Conservation (phyloP, 1,284 basidiomycete genomes). For the Apiotrichum brassicae region DNA sequence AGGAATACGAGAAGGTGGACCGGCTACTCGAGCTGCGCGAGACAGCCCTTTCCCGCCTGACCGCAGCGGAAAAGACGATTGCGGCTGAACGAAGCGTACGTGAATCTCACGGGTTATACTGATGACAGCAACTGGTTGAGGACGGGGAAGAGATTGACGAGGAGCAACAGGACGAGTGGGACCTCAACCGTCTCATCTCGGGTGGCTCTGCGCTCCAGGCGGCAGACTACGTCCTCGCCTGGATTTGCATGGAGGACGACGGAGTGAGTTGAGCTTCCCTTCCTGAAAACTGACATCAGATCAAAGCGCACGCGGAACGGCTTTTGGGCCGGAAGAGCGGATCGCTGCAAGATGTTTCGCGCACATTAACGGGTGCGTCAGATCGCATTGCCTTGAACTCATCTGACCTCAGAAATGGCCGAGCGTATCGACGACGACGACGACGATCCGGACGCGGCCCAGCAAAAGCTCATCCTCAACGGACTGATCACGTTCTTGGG, state of each 20-base stretch:
- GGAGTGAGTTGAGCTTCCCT: conserved; percentile 64
- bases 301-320: conserved; percentile 57
- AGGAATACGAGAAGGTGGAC: conserved; percentile 85
- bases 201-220: conserved; percentile 86
- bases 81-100: conserved; percentile 60
- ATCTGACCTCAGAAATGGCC: conserved; percentile 26
- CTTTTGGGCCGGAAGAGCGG: conserved; percentile 64
- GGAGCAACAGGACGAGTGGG: conserved; percentile 70
- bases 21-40: conserved; percentile 83
- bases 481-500: conserved; percentile 28
- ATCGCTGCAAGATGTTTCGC: conserved; percentile 30
- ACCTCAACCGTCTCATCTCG: conserved; percentile 73
- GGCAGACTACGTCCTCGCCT: conserved; percentile 86
- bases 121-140: conserved; percentile 53
- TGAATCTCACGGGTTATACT: not conserved
- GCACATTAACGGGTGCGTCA: conserved; percentile 34
- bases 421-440: conserved; percentile 25
- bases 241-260: conserved; percentile 97
- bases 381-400: too few relatives aligned
- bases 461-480: conserved; percentile 29
- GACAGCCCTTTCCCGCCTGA: conserved; percentile 57
- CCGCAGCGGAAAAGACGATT: conserved; percentile 58
- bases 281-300: not conserved
- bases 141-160: conserved; percentile 57
- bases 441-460: conserved; percentile 8